Percentiles rank a stretch among this genome's conserved stretches.
phyloP scores from a whole-genome alignment of 352 stramenopile genomes.

The Peronosclerospora sorghi region DNA sequence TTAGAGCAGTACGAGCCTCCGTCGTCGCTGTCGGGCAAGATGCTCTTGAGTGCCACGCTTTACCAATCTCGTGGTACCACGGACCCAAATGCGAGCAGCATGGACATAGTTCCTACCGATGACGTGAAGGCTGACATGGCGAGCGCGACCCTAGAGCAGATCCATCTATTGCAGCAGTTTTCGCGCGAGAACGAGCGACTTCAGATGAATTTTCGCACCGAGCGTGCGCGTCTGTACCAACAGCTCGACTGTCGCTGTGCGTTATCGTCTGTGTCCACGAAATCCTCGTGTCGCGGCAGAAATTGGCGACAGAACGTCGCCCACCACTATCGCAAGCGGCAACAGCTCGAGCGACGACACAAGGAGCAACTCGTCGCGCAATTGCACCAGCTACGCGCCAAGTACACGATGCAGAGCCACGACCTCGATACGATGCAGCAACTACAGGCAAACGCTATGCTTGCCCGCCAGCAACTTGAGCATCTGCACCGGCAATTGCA shows the following conservation, averaged over 20 bases:
- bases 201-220: slow-evolving; percentile 32
- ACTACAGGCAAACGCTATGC: slow-evolving; percentile 36
- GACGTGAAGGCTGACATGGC: slow-evolving; percentile 4
- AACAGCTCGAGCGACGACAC: slow-evolving; percentile 60
- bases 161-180: slow-evolving; percentile 33
- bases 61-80: slow-evolving; percentile 23
- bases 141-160: slow-evolving; percentile 22
- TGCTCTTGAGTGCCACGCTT: slow-evolving; percentile 29
- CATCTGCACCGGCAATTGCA: slow-evolving; percentile 19
- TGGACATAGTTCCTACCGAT: not conserved
- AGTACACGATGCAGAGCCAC: slow-evolving; percentile 26
- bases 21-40: slow-evolving; percentile 27
- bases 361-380: slow-evolving; percentile 53
- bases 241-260: slow-evolving; percentile 32
- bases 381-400: slow-evolving; percentile 36
- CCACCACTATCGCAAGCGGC: slow-evolving; percentile 44
- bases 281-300: slow-evolving; percentile 8
- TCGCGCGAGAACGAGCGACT: slow-evolving; percentile 37
- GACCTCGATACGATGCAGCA: slow-evolving; percentile 39
- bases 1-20: slow-evolving; percentile 31
- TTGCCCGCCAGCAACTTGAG: slow-evolving; percentile 32
- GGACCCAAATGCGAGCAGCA: not conserved
- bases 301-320: slow-evolving; percentile 48
- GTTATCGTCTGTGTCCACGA: slow-evolving; percentile 16
- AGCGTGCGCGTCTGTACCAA: slow-evolving; percentile 38